These are phyloP conservation scores for Aspergillus felis DNA, from an alignment of 2,329 filamentous ascomycete species.

Conservation along the genomic window DNA sequence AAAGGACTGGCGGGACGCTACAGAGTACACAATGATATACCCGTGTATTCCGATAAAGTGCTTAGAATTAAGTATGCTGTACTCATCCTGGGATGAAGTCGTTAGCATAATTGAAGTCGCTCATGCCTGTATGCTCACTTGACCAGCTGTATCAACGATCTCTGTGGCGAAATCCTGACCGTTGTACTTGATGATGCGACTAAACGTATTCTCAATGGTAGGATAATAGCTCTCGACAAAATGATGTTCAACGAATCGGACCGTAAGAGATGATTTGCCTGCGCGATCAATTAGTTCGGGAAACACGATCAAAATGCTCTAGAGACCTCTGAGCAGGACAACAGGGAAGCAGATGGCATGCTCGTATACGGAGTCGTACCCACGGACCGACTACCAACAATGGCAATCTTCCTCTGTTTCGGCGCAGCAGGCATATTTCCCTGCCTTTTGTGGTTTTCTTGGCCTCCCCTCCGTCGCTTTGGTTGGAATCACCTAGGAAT, in stretches of 20 bases:
- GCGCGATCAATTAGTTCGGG: constrained; percentile 12
- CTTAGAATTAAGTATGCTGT: constrained; percentile 96
- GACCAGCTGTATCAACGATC: constrained; percentile 96
- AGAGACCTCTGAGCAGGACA: background rate
- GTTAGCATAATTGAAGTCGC: constrained; percentile 5
- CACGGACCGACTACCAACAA: constrained; percentile 90
- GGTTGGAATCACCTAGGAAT: background rate
- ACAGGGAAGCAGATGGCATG: background rate
- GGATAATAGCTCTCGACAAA: constrained; percentile 99
- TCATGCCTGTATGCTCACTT: constrained; percentile 52
- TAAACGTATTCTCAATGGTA: constrained; percentile 98
- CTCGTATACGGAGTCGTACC: constrained; percentile 50
- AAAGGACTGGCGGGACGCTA: constrained; percentile 87
- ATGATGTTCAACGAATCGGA: constrained; percentile 94
- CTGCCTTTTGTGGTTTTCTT: background rate
- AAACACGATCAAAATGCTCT: constrained; percentile 2
- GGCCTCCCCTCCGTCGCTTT: background rate
- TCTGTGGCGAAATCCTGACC: constrained; percentile 92
- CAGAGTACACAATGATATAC: constrained; percentile 98
- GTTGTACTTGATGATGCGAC: constrained; percentile 88
- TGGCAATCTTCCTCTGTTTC: constrained; percentile 92
- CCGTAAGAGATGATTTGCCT: constrained; percentile 97
- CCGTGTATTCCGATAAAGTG: constrained; percentile 99
- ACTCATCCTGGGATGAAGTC: constrained; percentile 69
- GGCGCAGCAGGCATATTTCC: constrained; percentile 62